Base-by-base conservation (phyloP, 441 rosid species). In the Viola pubescens region DNA sequence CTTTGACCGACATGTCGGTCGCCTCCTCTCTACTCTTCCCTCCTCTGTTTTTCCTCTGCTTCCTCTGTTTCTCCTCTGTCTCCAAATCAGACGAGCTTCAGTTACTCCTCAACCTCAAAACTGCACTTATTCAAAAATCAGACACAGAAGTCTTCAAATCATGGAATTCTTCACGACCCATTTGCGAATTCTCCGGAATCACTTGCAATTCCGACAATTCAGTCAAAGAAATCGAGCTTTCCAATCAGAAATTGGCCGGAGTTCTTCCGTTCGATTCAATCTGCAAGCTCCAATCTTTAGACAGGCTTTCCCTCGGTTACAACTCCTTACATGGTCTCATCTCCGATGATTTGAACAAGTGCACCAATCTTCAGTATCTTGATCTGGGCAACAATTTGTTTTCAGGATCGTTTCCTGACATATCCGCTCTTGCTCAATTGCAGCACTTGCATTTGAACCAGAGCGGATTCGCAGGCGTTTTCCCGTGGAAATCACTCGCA, bases 321-420 rank as follows among this genome's bases (percentile, higher is more conserved):
- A 92, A 92, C 62, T 77, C 70, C 0, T 62, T 92, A 2, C 62
- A 72, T 0, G 98, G 97, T 5, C 13, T 4, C 37, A 56, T 87
- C 48, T 54, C 76, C 0, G 9, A 9, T 0, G 83, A 75, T 49
- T 59, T 89, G 74, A 75, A 64, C 58, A 78, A 62, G 7, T 92
- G 98, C 64, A 71, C 70, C 26, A 81, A 64, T 34, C 65, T 92
- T 37, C 79, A 60, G 48, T 92, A 92, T 67, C 61, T 92, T 62
- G 90, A 92, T 68, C 80, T 92, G 3, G 97, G 96, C 0, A 80
- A 84, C 84, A 92, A 89, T 63, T 8, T 56, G 4, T 92, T 92
- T 64, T 48, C 73, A 0, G 49, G 49, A 8, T 9, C 67, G 10
- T 76, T 88, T 69, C 98, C 98, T 4, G 82, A 76, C 0, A 65